These are phyloP conservation scores for Nidula microcarpa DNA, from an alignment of 768 basidiomycete genomes.

Conservation along the genomic window DNA sequence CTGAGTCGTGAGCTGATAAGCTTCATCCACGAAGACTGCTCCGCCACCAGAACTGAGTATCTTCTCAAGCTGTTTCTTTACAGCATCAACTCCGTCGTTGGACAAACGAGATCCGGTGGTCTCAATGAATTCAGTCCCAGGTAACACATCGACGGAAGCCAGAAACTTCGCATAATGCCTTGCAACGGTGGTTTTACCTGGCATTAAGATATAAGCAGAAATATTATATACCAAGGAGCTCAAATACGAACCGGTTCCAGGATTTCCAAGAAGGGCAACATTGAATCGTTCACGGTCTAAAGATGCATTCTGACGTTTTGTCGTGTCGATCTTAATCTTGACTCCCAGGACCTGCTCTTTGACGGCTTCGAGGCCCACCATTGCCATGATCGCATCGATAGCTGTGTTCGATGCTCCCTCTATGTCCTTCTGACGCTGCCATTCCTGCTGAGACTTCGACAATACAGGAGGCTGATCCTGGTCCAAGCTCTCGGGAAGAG, in stretches of 20 bases:
- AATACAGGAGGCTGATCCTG: not conserved
- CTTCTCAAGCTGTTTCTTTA: conserved; percentile 44
- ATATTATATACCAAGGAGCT: not conserved
- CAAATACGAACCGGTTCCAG: conserved; percentile 59
- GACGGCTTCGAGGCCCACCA: conserved; percentile 68
- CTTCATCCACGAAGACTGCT: conserved; percentile 67
- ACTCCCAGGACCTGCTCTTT: conserved; percentile 58
- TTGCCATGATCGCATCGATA: conserved; percentile 66
- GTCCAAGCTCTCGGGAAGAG: too few relatives aligned
- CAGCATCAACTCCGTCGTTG: conserved; percentile 50
- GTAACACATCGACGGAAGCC: conserved; percentile 48
- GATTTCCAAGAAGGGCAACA: conserved; percentile 63
- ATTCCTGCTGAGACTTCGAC: conserved; percentile 41
- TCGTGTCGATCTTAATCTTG: conserved; percentile 54
- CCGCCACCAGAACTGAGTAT: conserved; percentile 56
- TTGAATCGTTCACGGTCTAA: conserved; percentile 59
- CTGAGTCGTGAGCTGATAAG: conserved; percentile 57
- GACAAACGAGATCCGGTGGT: conserved; percentile 61
- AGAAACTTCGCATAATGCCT: conserved; percentile 62
- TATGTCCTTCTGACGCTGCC: conserved; percentile 54
- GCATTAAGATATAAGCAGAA: not conserved
- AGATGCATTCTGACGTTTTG: conserved; percentile 49
- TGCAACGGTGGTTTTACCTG: conserved; percentile 72
- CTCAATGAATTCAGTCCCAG: conserved; percentile 53
- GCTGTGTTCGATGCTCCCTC: conserved; percentile 48